Evolutionary conservation across 2,329 filamentous ascomycete genomes (phyloP), one percentile per base, ranked within the genome.

Genomic region (Diaporthe australafricana): DNA sequence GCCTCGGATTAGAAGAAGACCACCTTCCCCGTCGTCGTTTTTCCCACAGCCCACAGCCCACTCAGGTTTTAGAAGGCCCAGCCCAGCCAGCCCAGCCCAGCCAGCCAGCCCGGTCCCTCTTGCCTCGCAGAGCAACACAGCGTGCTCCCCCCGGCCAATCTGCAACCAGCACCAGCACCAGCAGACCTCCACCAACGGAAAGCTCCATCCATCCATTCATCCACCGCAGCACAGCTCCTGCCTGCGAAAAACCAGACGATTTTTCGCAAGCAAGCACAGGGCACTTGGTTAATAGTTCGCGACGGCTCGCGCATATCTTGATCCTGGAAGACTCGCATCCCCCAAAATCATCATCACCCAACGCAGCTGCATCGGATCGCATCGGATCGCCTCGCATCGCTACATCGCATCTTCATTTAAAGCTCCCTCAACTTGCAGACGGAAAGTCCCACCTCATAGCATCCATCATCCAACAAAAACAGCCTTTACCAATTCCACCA

Each of bases 1-100:
- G 66, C 71, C 71, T 72, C 53, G 68, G 71, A 72, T 72, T 65
- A 65, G 60, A 72, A 70, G 68, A 70, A 72, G 71, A 67, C 71
- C 68, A 65, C 68, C 71, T 69, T 65, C 68, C 71, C 68, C 70
- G 66, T 60, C 50, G 68, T 69, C 66, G 71, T 60, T 70, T 72
- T 67, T 72, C 71, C 62, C 71, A 72, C 71, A 60, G 50, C 60
- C 53, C 69, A 65, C 66, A 67, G 66, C 47, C 70, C 67, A 56
- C 50, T 56, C 56, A 47, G 42, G 35, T 50, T 50, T 57, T 60
- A 56, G 53, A 56, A 69, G 67, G 53, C 55, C 67, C 65, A 56
- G 65, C 40, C 62, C 68, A 20, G 50, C 55, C 32, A 27, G 40
- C 45, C 57, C 25, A 69, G 53, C 68, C 56, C 14, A 50, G 42